Evolutionary conservation across 345 rosid species (phyloP).

Genomic region (Acer yangbiense): DNA sequence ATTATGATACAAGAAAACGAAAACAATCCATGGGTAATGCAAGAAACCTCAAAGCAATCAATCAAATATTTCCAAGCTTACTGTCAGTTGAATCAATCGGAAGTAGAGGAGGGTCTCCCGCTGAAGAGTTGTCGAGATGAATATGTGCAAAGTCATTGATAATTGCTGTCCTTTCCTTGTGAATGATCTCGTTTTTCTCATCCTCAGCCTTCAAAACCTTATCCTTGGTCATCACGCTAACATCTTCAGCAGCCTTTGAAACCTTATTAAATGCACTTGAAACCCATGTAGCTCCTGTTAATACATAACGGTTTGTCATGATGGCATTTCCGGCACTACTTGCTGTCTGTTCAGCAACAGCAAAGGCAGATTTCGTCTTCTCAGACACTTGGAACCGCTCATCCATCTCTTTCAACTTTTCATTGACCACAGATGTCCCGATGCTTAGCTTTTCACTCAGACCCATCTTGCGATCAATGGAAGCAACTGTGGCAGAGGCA

Average conservation of each 20-base stretch:
- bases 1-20: background rate
- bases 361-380: constrained; percentile 38
- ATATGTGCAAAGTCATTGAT: constrained; percentile 18
- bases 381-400: constrained; percentile 42
- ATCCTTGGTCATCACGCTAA: constrained; percentile 40
- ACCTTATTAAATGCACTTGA: constrained; percentile 41
- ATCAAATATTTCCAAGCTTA: constrained; percentile 28
- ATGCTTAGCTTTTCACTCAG: constrained; percentile 40
- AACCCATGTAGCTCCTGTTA: constrained; percentile 46
- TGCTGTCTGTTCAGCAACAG: constrained; percentile 48
- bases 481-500: constrained; percentile 49
- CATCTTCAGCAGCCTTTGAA: constrained; percentile 45
- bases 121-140: constrained; percentile 19
- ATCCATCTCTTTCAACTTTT: constrained; percentile 46
- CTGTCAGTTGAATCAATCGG: constrained; percentile 29
- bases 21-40: background rate
- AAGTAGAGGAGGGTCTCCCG: constrained; percentile 22
- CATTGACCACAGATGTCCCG: constrained; percentile 42
- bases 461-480: constrained; percentile 41
- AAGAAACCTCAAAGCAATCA: constrained; percentile 12
- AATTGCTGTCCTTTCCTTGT: constrained; percentile 16
- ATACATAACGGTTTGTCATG: constrained; percentile 42
- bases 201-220: constrained; percentile 45
- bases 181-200: constrained; percentile 30
- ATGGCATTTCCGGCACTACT: constrained; percentile 40